These are phyloP conservation scores for Westerdykella ornata DNA, from an alignment of 2,329 filamentous ascomycete species.

Conservation along the genomic window DNA sequence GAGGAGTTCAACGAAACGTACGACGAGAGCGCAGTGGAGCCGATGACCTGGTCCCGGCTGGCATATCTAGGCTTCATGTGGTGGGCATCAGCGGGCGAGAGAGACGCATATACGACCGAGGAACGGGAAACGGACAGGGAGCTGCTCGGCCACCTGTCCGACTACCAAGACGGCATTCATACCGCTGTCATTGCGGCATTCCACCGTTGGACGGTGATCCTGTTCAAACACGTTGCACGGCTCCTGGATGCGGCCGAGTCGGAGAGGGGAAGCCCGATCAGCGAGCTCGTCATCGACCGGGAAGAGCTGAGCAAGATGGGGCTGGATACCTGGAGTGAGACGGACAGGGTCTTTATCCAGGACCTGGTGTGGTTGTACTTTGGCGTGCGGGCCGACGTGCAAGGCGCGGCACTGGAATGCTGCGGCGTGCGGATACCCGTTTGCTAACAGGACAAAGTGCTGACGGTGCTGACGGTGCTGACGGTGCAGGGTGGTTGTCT, in stretches of 20 bases:
- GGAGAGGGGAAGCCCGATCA: conserved; percentile 36
- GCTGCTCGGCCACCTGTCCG: conserved; percentile 40
- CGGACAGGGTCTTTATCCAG: conserved; percentile 62
- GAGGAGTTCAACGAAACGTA: conserved; percentile 33
- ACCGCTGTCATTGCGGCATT: conserved; percentile 75
- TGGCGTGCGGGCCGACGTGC: conserved; percentile 54
- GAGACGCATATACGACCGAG: conserved; percentile 49
- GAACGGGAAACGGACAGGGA: conserved; percentile 48
- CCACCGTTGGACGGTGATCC: conserved; percentile 63
- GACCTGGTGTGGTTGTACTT: conserved; percentile 62
- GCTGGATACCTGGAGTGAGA: conserved; percentile 67
- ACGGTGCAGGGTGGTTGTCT: too few relatives aligned
- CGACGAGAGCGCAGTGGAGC: conserved; percentile 46
- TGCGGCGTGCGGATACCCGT: conserved; percentile 59
- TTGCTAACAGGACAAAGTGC: conserved; percentile 10
- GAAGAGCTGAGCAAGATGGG: conserved; percentile 66
- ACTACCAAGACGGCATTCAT: conserved; percentile 50
- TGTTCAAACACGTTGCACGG: conserved; percentile 57
- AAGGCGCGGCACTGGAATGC: conserved; percentile 65
- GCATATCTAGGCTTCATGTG: conserved; percentile 82
- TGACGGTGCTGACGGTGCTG: too few relatives aligned
- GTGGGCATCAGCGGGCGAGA: conserved; percentile 81
- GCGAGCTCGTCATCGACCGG: conserved; percentile 51
- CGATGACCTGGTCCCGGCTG: conserved; percentile 60
- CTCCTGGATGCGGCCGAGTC: conserved; percentile 49